Evolutionary conservation across 2,329 filamentous ascomycete genomes (phyloP).

Genomic region (Microsporum canis): DNA sequence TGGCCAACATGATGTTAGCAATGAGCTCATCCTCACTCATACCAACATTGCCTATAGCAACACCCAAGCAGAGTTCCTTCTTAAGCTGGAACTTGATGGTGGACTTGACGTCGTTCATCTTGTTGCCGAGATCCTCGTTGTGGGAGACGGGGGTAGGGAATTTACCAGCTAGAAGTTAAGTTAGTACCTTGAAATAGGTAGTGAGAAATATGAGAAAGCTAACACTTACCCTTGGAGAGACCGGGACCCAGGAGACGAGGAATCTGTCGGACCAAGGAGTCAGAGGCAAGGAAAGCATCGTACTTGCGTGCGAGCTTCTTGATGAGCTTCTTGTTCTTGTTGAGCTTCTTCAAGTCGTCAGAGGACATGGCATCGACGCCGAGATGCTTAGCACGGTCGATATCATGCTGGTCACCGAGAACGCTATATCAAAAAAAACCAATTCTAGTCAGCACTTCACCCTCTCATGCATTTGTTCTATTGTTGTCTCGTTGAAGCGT

Average conservation of each 20-base stretch:
- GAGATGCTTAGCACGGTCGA: constrained; percentile 99
- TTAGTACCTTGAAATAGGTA: constrained; percentile 14
- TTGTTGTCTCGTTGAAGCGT: constrained; percentile 22
- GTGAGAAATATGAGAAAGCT: no score
- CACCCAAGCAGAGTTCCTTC: constrained; percentile 99
- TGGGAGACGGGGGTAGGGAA: constrained; percentile 98
- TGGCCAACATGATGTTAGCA: constrained; percentile 98
- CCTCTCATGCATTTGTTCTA: not conserved
- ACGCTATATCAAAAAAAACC: constrained; percentile 43
- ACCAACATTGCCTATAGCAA: constrained; percentile 95
- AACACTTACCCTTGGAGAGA: constrained; percentile 76
- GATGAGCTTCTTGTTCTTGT: constrained; percentile 99
- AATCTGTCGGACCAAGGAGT: constrained; percentile 98
- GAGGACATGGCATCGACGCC: constrained; percentile 96
- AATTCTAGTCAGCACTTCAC: not conserved
- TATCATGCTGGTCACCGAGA: constrained; percentile 92
- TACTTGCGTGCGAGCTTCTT: constrained; percentile 99
- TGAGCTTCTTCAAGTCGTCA: constrained; percentile 99
- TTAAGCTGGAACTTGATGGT: constrained; percentile 99
- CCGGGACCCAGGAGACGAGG: constrained; percentile 97
- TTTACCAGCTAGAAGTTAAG: constrained; percentile 65
- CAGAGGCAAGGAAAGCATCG: constrained; percentile 97
- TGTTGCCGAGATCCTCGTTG: constrained; percentile 81
- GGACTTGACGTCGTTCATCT: constrained; percentile 99
- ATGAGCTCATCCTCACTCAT: constrained; percentile 96